Base-by-base conservation (phyloP, 768 basidiomycete species). In the Agaricus subrufescens region DNA sequence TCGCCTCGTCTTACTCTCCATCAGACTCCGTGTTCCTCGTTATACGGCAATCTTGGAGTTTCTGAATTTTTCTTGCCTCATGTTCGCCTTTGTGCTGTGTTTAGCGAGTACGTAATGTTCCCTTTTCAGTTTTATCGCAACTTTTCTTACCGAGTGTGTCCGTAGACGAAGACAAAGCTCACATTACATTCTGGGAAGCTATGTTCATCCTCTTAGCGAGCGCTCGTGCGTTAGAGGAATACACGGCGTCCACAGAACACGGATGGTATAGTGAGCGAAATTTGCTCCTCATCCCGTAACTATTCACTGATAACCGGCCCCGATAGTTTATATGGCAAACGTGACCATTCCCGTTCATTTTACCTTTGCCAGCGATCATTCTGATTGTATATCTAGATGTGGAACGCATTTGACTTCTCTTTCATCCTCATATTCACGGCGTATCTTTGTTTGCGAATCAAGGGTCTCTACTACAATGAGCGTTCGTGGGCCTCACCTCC, bases 371-470 rank as follows among this genome's bases (percentile, higher is more conserved):
- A 6, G 27, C 53, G 12, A 52, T 50, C 45, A 45, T 34, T 27
- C 51, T 48, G 15, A 46, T 49, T 42, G 19, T 30, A 11, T 49
- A 34, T 48, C 19, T 62, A 94, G 90, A 84, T 94, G 60, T 96
- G 94, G 94, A 95, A 94, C 65, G 86, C 84, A 4, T 93, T 95
- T 62, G 94, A 91, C 69, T 85, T 88, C 25, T 77, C 81, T 0
- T 91, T 91, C 66, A 78, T 85, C 58, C 57, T 83, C 26, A 75
- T 93, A 47, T 92, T 89, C 67, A 63, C 89, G 26, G 75, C 75
- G 6, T 96, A 91, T 66, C 65, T 88, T 2, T 76, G 68, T 6
- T 70, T 92, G 57, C 81, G 93, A 43, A 70, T 84, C 48, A 78
- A 80, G 60, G 92, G 89, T 0, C 71, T 94, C 12, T 63, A 74